phyloP scores from a whole-genome alignment of 2,329 filamentous ascomycete genomes.

The Onygena corvina region DNA sequence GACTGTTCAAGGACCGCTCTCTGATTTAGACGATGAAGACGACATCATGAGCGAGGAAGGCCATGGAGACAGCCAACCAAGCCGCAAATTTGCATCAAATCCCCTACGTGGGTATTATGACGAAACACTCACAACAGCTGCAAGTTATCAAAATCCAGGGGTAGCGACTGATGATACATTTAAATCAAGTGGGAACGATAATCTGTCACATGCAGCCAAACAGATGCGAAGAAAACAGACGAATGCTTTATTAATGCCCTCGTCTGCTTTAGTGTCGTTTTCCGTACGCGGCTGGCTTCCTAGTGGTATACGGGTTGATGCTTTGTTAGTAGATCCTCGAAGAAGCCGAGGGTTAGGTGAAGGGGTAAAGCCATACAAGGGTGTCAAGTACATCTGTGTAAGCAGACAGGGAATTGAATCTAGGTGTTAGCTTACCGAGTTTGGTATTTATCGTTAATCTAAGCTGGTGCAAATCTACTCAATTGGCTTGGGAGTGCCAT shows the following conservation, averaged over 20 bases:
- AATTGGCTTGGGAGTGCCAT: too few relatives aligned
- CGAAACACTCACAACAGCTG: conserved; percentile 16
- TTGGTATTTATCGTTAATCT: background rate
- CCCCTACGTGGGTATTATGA: conserved; percentile 37
- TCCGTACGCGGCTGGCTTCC: conserved; percentile 52
- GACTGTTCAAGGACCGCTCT: conserved; percentile 58
- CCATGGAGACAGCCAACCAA: conserved; percentile 20
- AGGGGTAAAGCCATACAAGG: conserved; percentile 88
- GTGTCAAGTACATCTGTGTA: conserved; percentile 88
- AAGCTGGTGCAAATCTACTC: background rate
- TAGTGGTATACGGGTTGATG: conserved; percentile 52
- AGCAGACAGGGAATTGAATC: conserved; percentile 44
- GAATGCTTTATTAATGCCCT: conserved; percentile 69
- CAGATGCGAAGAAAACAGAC: conserved; percentile 7
- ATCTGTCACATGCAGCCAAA: background rate
- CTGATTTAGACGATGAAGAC: conserved; percentile 29
- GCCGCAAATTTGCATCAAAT: conserved; percentile 18
- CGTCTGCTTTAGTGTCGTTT: conserved; percentile 58
- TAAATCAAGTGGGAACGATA: background rate
- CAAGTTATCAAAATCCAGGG: conserved; percentile 7
- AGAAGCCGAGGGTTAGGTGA: conserved; percentile 78
- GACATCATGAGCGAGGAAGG: conserved; percentile 24
- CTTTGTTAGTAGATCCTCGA: conserved; percentile 53
- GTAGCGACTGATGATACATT: background rate
- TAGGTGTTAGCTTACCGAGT: conserved; percentile 22